These are phyloP conservation scores for Crithidia expoeki DNA, from an alignment of 208 protist species.

Conservation along the genomic window DNA sequence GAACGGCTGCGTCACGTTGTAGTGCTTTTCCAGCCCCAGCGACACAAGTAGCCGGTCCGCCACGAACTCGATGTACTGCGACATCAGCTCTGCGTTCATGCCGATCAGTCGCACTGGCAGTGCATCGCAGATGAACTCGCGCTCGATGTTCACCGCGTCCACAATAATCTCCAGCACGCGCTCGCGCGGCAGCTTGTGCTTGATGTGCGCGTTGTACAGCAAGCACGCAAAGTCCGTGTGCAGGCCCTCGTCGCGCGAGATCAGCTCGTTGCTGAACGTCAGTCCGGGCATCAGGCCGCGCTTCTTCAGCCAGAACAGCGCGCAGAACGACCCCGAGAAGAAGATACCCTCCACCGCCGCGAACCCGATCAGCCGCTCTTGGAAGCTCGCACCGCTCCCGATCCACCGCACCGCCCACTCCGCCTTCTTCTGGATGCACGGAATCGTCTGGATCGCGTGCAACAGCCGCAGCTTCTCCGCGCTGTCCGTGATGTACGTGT, in stretches of 20 bases:
- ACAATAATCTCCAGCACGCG: slow-evolving; percentile 90
- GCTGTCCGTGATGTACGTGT: slow-evolving; percentile 97
- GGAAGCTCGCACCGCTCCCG: slow-evolving; percentile 82
- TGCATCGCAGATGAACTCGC: slow-evolving; percentile 97
- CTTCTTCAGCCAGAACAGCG: slow-evolving; percentile 99
- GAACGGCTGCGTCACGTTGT: slow-evolving; percentile 97
- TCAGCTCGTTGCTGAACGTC: slow-evolving; percentile 99
- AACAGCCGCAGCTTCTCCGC: slow-evolving; percentile 95
- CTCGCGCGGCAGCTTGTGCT: slow-evolving; percentile 90
- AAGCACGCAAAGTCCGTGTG: slow-evolving; percentile 99
- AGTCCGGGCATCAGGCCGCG: slow-evolving; percentile 99
- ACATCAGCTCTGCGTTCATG: slow-evolving; percentile 98
- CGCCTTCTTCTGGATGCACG: slow-evolving; percentile 97
- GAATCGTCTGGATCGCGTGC: slow-evolving; percentile 97
- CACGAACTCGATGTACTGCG: slow-evolving; percentile 99
- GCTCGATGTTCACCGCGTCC: slow-evolving; percentile 97
- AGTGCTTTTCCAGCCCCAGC: slow-evolving; percentile 95
- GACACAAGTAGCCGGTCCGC: slow-evolving; percentile 97
- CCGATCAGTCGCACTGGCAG: slow-evolving; percentile 98
- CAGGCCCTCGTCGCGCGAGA: slow-evolving; percentile 98
- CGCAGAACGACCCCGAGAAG: slow-evolving; percentile 98
- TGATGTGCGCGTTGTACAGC: slow-evolving; percentile 93
- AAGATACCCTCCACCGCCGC: slow-evolving; percentile 99
- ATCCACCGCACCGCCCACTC: slow-evolving; percentile 97
- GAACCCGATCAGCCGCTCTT: slow-evolving; percentile 97